phyloP scores from a whole-genome alignment of 768 basidiomycete species.

The Cystofilobasidium capitatum region DNA sequence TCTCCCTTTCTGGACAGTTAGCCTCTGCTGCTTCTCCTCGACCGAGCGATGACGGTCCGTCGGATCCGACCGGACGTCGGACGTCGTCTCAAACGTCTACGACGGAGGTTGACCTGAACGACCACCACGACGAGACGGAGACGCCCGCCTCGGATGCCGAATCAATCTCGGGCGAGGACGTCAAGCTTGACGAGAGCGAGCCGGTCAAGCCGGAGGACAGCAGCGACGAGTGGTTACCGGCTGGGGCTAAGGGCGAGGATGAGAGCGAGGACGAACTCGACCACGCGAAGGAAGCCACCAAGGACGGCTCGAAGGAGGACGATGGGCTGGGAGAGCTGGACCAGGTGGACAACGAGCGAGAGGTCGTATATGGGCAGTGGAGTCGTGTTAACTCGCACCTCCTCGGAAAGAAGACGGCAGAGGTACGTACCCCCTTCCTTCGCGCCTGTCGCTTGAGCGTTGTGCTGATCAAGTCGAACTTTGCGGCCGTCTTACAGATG shows the following conservation, averaged over 20 bases:
- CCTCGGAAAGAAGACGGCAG: slow-evolving; percentile 74
- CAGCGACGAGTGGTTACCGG: neutral
- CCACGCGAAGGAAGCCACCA: slow-evolving; percentile 36
- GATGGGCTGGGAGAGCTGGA: slow-evolving; percentile 56
- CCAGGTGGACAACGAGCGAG: slow-evolving; percentile 42
- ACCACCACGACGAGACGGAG: neutral
- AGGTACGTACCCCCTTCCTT: slow-evolving; percentile 49
- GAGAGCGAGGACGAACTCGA: neutral
- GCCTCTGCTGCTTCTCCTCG: too few species aligned
- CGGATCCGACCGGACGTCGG: too few species aligned
- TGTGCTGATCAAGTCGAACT: neutral
- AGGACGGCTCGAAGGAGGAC: slow-evolving; percentile 69
- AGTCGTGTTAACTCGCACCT: slow-evolving; percentile 87
- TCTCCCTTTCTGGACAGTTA: too few species aligned
- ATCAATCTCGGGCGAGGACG: neutral
- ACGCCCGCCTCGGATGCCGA: neutral
- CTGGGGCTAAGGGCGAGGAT: neutral
- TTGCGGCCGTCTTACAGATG: slow-evolving; percentile 53
- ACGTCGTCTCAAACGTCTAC: too few species aligned
- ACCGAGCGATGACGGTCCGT: too few species aligned
- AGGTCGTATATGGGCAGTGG: slow-evolving; percentile 83
- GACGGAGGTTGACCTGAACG: neutral
- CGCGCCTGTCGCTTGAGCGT: neutral
- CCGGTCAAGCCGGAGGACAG: neutral
- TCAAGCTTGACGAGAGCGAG: slow-evolving; percentile 6